A percentile compares a stretch with the other conserved stretches of the same genome.
phyloP scores from a whole-genome alignment of 208 protist genomes.

The Leishmania aethiopica region DNA sequence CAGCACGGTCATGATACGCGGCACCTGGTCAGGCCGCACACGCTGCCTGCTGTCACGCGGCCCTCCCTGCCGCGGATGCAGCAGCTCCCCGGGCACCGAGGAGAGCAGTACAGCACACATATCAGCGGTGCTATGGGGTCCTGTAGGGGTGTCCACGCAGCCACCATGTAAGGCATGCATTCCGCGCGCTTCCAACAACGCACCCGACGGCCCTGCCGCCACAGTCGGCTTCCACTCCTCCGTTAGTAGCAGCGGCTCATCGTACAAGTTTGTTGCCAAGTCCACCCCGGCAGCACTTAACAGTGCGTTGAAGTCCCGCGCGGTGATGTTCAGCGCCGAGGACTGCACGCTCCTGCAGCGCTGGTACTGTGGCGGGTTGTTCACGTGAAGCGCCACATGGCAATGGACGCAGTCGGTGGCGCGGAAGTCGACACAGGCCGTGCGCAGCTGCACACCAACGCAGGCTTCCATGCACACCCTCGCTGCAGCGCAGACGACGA shows the following conservation, averaged over 20 bases:
- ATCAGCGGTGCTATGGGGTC: not conserved
- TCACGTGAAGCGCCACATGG: conserved; percentile 78
- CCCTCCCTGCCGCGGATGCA: not conserved
- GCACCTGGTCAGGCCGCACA: conserved; percentile 12
- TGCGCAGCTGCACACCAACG: conserved; percentile 68
- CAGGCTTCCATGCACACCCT: conserved; percentile 67
- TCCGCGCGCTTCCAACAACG: conserved; percentile 1
- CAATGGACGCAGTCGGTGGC: conserved; percentile 62
- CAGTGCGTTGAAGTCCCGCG: conserved; percentile 41
- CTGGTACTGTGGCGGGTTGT: conserved; percentile 54
- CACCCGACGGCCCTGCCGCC: not conserved
- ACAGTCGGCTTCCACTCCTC: not conserved
- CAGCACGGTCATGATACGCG: conserved; percentile 34
- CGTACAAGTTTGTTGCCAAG: conserved; percentile 49
- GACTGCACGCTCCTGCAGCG: conserved; percentile 55
- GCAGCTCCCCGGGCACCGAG: not conserved
- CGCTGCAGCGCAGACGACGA: conserved; percentile 57
- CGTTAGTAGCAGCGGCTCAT: conserved; percentile 25
- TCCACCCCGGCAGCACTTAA: conserved; percentile 48
- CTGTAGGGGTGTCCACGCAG: not conserved
- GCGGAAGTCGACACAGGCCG: conserved; percentile 53
- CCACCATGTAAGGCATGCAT: conserved; percentile 12
- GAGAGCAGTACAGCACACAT: conserved; percentile 7
- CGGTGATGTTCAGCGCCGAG: conserved; percentile 73
- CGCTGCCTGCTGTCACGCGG: not conserved